Evolutionary conservation across 257 asterid species (phyloP), one percentile per base, ranked within the genome.

Genomic region (Hygrophila difformis): DNA sequence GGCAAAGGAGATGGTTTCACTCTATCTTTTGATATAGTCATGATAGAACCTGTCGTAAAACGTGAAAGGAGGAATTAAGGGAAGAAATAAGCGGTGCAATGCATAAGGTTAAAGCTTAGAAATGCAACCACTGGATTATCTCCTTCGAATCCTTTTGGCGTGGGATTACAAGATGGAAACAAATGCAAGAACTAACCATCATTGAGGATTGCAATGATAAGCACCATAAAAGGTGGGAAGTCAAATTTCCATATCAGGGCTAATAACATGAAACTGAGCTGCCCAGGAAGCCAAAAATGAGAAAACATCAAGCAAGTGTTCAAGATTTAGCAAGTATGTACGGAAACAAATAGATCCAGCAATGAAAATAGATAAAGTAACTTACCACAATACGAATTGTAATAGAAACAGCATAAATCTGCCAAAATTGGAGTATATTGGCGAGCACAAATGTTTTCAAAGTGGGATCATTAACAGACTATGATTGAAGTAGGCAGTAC

Each of bases 241-340:
- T n/a, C n/a, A n/a, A n/a, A n/a, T n/a, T n/a, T 73, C 97, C 97
- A 87, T 48, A 87, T 75, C 1, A 82, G 78, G 49, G 97, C 93
- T 50, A 87, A 66, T 47, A 87, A 84, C 93, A 87, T 59, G 82
- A 87, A n/a, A n/a, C n/a, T n/a, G n/a, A n/a, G n/a, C n/a, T n/a
- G n/a, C n/a, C n/a, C n/a, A n/a, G n/a, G n/a, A n/a, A n/a, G n/a
- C n/a, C n/a, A n/a, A n/a, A n/a, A n/a, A n/a, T n/a, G n/a, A 20
- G 31, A 60, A 47, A 21, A 39, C 12, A 33, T 67, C 56, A 53
- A 38, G 54, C 44, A 38, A 21, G 40, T 31, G 8, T 45, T 39
- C 11, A 28, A 44, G 44, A 56, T n/a, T 17, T 8, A 49, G 14
- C 40, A n/a, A 9, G 16, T 3, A 19, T 12, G 42, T 14, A 22